Evolutionary conservation across 164 flowering plant genomes (phyloP), one percentile per base, ranked within the genome.

Genomic region (Vitis rupestris): DNA sequence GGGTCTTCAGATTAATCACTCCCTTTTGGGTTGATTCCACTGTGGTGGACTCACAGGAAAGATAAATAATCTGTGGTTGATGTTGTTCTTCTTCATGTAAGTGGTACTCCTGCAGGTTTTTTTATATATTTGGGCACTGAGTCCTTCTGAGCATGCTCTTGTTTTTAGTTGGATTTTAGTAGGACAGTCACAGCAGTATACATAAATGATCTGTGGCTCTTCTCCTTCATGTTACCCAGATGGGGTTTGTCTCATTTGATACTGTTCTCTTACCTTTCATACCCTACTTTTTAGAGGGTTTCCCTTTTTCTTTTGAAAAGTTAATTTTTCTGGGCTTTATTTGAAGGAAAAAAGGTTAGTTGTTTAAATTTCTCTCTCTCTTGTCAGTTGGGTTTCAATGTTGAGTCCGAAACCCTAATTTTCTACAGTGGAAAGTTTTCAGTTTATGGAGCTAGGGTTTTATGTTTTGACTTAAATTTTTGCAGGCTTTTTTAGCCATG

Each of bases 401-500:
- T 55, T 3, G 9, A n/a, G 50, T 44, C 27, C 58, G 64, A 60
- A 69, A 61, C 72, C 72, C 65, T 61, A 61, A 23, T 19, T 56
- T 56, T 56, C 59, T 56, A 5, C 59, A 56, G 59, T n/a, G 15
- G 29, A 19, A 16, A 3, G 9, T 9, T 10, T 56, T 16, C 19
- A 23, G 19, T 19, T 16, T 17, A 17, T 56, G 64, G 49, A 49
- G 65, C 62, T 62, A 73, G 71, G 76, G 64, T 74, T 63, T 63
- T 37, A 56, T 58, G 8, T 57, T 67, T 68, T 61, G 62, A 70
- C 67, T 63, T 61, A 58, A 74, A 63, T 55, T 49, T 30, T 59
- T 63, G 68, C 76, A 63, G 69, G 76, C 68, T 68, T 68, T 27
- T 73, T 56, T 49, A 66, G 62, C 54, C 44, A 66, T 61, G 62